Conservation (phyloP, 2,329 filamentous ascomycete species). For the Elsinoe perseae region DNA sequence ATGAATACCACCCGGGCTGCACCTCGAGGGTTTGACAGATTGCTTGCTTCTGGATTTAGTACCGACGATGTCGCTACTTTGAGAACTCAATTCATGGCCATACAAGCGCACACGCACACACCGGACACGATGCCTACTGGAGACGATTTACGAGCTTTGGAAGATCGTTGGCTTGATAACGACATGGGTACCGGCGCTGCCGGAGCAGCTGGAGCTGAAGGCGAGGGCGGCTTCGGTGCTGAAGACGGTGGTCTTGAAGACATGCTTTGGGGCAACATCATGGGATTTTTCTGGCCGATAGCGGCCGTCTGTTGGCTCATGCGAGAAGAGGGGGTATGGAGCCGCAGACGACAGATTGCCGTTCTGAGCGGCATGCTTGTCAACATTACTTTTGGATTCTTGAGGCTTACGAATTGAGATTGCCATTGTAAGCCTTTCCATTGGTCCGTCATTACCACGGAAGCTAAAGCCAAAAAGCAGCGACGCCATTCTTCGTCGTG, state of each 20-base stretch:
- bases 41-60: slow-evolving; percentile 75
- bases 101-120: slow-evolving; percentile 73
- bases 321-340: slow-evolving; percentile 81
- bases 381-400: slow-evolving; percentile 66
- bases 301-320: slow-evolving; percentile 79
- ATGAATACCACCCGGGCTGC: slow-evolving; percentile 43
- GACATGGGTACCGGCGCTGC: slow-evolving; percentile 37
- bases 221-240: slow-evolving; percentile 43
- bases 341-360: slow-evolving; percentile 73
- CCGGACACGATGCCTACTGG: slow-evolving; percentile 83
- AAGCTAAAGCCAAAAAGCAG: too few species aligned
- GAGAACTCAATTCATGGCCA: slow-evolving; percentile 78
- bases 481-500: neutral
- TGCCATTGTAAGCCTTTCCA: neutral
- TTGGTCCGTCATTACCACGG: too few species aligned
- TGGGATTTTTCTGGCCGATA: slow-evolving; percentile 92
- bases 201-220: slow-evolving; percentile 33
- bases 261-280: slow-evolving; percentile 77
- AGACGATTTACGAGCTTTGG: slow-evolving; percentile 64
- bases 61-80: slow-evolving; percentile 74
- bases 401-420: slow-evolving; percentile 47
- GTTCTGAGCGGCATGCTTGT: slow-evolving; percentile 78
- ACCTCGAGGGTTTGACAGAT: slow-evolving; percentile 79
- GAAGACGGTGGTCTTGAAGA: slow-evolving; percentile 64
- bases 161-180: slow-evolving; percentile 82